Percentiles rank a stretch among this genome's conserved stretches.
Evolutionary conservation across 1,284 basidiomycete species (phyloP).

Genomic region (Uromyces viciae-fabae): DNA sequence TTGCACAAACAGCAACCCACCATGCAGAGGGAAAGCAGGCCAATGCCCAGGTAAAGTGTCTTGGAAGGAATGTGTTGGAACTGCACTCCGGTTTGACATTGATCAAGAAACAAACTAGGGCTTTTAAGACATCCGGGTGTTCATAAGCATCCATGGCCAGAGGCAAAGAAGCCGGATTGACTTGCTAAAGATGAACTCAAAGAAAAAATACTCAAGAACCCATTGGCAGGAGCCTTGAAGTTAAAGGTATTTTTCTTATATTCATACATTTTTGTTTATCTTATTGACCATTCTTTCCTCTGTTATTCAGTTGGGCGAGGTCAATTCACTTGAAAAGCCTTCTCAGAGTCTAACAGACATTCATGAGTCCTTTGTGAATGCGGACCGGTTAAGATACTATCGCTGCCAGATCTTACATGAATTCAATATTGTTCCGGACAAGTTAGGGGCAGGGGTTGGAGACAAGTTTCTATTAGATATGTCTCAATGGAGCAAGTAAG

Average conservation of each 20-base stretch:
- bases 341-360: neutral
- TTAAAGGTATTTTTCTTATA: neutral
- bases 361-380: neutral
- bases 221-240: neutral
- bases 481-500: neutral
- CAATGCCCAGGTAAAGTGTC: neutral
- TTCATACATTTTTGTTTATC: neutral
- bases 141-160: neutral
- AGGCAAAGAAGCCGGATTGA: neutral
- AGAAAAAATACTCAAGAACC: neutral
- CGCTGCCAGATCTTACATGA: neutral
- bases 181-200: neutral
- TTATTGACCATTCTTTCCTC: neutral
- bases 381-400: neutral
- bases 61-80: neutral
- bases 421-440: neutral
- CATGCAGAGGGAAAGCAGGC: neutral
- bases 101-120: neutral
- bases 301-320: neutral
- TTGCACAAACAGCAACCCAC: no score
- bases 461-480: conserved; percentile 13
- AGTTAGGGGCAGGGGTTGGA: neutral
- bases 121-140: neutral
- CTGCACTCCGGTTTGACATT: neutral
- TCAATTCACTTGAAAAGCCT: neutral